Evolutionary conservation across 2,329 filamentous ascomycete genomes (phyloP).

Genomic region (Neofusicoccum cordaticola): DNA sequence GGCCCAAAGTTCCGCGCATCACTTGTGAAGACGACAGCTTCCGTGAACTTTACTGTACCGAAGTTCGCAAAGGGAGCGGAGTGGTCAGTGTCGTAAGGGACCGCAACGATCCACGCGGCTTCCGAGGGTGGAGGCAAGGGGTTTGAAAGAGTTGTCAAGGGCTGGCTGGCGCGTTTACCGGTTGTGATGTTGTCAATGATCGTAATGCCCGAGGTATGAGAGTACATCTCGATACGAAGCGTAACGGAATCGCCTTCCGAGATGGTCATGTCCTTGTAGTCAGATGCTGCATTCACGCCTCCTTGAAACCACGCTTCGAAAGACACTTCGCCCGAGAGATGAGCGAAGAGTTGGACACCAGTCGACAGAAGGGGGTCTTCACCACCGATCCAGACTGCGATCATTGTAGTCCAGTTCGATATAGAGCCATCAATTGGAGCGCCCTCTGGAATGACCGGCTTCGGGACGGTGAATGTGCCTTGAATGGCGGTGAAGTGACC

Average conservation of each 20-base stretch:
- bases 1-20: slow-evolving; percentile 20
- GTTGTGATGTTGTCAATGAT: slow-evolving; percentile 53
- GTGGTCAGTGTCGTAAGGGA: not conserved
- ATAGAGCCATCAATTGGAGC: too few relatives aligned
- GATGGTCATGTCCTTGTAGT: slow-evolving; percentile 32
- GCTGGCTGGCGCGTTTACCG: slow-evolving; percentile 52
- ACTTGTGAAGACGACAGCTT: not conserved
- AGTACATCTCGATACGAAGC: slow-evolving; percentile 38
- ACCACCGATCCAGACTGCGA: not conserved
- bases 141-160: slow-evolving; percentile 34
- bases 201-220: slow-evolving; percentile 45
- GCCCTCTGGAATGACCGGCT: slow-evolving; percentile 38
- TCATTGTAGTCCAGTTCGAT: not conserved
- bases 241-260: slow-evolving; percentile 43
- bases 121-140: slow-evolving; percentile 7
- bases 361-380: not conserved
- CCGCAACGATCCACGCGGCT: slow-evolving; percentile 20
- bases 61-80: slow-evolving; percentile 12
- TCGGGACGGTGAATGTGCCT: slow-evolving; percentile 54
- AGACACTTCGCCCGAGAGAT: too few relatives aligned
- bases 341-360: too few relatives aligned
- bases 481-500: slow-evolving; percentile 53
- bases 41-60: slow-evolving; percentile 10
- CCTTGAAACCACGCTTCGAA: too few relatives aligned
- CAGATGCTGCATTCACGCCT: too few relatives aligned